A percentile compares a stretch with the other conserved stretches of the same genome.
Conservation (phyloP, 1,284 basidiomycete species). For the Takashimella koratensis region DNA sequence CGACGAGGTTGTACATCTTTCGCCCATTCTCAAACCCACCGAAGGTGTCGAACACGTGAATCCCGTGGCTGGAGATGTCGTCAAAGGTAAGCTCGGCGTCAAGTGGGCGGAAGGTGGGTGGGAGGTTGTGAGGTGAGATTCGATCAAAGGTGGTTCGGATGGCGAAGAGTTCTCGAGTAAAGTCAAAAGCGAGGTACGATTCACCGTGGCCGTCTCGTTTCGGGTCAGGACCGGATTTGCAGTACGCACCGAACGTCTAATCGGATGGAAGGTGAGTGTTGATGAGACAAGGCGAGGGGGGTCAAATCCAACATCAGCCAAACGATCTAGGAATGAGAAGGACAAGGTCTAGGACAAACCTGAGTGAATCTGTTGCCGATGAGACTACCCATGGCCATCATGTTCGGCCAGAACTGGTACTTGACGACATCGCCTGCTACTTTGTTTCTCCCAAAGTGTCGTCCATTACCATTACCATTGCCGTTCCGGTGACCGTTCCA, state of each 20-base stretch:
- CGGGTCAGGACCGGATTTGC: conserved; percentile 16
- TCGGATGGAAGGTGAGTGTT: too few species aligned
- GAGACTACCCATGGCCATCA: conserved; percentile 32
- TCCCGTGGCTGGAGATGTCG: conserved; percentile 37
- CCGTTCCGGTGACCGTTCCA: too few species aligned
- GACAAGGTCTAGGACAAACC: conserved; percentile 13
- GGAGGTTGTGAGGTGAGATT: conserved; percentile 12
- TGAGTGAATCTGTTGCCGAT: conserved; percentile 23
- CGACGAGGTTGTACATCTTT: conserved; percentile 16
- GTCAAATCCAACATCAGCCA: neutral
- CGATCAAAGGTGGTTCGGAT: conserved; percentile 20
- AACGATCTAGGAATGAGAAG: too few species aligned
- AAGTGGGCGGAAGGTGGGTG: conserved; percentile 32
- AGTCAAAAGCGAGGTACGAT: conserved; percentile 40
- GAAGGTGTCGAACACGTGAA: conserved; percentile 22
- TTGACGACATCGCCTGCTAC: conserved; percentile 11
- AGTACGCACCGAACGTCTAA: conserved; percentile 28
- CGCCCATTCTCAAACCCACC: neutral
- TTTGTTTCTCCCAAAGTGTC: neutral
- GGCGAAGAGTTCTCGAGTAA: conserved; percentile 28
- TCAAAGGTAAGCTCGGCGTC: conserved; percentile 39
- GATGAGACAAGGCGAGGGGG: neutral
- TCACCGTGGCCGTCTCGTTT: conserved; percentile 1
- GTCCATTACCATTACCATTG: neutral
- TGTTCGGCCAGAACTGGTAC: conserved; percentile 32